A percentile compares a stretch with the other conserved stretches of the same genome.
Conservation (phyloP, 352 stramenopile genomes). For the Aphanomyces euteiches region DNA sequence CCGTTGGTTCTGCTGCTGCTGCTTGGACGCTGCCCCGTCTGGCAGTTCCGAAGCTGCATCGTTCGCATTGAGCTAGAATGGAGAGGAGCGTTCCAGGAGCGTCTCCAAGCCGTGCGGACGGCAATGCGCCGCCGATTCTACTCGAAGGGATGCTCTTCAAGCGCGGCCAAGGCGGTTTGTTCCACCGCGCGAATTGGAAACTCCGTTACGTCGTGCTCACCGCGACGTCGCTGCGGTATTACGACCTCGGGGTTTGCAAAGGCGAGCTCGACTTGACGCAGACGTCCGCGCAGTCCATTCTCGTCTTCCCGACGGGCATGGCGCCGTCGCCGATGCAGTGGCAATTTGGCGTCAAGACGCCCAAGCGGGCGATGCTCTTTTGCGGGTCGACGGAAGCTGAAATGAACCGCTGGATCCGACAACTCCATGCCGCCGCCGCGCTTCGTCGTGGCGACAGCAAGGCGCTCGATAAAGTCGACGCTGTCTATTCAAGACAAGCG, state of each 20-base stretch:
- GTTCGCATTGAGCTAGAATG: background rate
- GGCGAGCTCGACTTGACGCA: constrained; percentile 21
- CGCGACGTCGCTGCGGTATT: constrained; percentile 8
- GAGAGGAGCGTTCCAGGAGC: no score
- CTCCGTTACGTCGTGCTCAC: constrained; percentile 14
- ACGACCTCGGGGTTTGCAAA: constrained; percentile 12
- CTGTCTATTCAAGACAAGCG: no score
- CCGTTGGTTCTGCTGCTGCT: no score
- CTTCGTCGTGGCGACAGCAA: background rate
- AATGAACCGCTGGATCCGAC: constrained; percentile 24
- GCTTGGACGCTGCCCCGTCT: no score
- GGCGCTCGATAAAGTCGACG: background rate
- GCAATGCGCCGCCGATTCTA: no score
- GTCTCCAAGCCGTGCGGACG: no score
- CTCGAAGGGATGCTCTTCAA: constrained; percentile 14
- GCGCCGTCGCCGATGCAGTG: background rate
- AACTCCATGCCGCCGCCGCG: constrained; percentile 10
- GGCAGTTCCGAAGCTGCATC: no score
- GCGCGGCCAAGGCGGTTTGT: constrained; percentile 12
- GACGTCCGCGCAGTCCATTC: background rate
- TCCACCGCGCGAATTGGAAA: constrained; percentile 22
- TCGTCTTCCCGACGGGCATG: background rate
- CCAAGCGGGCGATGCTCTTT: constrained; percentile 25
- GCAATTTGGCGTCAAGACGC: constrained; percentile 18
- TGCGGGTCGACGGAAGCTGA: constrained; percentile 4